A percentile compares a stretch with the other conserved stretches of the same genome.
Conservation (phyloP, 2,329 filamentous ascomycete species). For the Beauveria medogensis region DNA sequence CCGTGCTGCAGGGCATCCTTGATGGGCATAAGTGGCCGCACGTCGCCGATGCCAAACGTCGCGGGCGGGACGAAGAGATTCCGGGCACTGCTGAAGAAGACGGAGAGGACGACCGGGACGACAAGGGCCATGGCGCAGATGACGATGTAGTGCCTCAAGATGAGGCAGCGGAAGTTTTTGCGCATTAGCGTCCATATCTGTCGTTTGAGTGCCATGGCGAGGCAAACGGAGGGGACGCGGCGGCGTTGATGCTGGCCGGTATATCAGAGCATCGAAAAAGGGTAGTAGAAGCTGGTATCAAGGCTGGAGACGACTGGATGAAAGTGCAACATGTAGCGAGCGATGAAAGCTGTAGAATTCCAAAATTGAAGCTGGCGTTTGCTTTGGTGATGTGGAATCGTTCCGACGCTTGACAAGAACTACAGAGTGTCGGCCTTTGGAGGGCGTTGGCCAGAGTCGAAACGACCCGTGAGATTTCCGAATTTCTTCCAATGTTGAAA, state of each 20-base stretch:
- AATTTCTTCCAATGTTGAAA: not conserved
- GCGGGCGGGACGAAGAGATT: conserved; percentile 78
- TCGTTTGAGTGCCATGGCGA: conserved; percentile 42
- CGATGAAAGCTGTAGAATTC: too few species aligned
- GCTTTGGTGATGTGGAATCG: too few species aligned
- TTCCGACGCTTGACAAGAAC: too few species aligned
- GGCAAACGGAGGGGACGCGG: conserved; percentile 2
- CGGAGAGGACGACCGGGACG: conserved; percentile 49
- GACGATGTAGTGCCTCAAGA: conserved; percentile 43
- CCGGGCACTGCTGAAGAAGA: conserved; percentile 62
- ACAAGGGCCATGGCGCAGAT: conserved; percentile 50
- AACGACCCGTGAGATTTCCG: too few species aligned
- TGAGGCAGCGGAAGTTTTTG: conserved; percentile 54
- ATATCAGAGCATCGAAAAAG: not conserved
- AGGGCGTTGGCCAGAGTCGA: not conserved
- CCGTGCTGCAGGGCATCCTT: conserved; percentile 53
- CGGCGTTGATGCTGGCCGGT: not conserved
- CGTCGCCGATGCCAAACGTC: conserved; percentile 61
- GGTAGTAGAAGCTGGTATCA: not conserved
- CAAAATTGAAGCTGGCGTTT: too few species aligned
- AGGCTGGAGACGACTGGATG: too few species aligned
- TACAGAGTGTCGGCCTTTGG: too few species aligned
- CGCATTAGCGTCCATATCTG: conserved; percentile 53
- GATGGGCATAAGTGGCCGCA: conserved; percentile 55
- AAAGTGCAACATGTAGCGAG: not conserved